Conservation (phyloP, 1,284 basidiomycete genomes). For the Cryptococcus hybrid region DNA sequence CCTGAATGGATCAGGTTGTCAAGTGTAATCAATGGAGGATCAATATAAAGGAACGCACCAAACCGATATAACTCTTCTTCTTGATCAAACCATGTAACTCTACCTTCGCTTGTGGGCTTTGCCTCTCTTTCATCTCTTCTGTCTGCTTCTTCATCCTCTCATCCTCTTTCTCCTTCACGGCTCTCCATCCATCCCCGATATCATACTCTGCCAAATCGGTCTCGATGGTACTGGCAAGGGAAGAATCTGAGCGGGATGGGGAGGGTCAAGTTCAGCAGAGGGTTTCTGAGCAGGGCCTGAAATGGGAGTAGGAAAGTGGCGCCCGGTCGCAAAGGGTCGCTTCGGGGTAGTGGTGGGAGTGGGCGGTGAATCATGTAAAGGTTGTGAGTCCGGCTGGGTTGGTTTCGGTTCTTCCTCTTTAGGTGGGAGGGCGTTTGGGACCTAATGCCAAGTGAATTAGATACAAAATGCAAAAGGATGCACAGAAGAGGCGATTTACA, state of each 20-base stretch:
- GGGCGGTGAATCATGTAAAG: background rate
- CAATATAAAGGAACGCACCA: conserved; percentile 19
- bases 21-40: background rate
- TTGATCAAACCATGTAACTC: conserved; percentile 27
- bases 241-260: background rate
- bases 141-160: background rate
- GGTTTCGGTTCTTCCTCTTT: background rate
- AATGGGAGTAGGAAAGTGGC: background rate
- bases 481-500: conserved; percentile 6
- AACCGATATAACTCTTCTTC: conserved; percentile 36
- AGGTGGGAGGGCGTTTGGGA: conserved; percentile 1
- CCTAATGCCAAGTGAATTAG: background rate
- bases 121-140: conserved; percentile 9
- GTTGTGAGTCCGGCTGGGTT: background rate
- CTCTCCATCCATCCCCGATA: background rate
- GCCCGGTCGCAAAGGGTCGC: background rate
- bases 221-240: no score
- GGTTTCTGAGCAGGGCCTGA: background rate
- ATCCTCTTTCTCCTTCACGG: background rate
- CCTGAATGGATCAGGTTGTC: conserved; percentile 8
- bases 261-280: conserved; percentile 7
- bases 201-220: background rate
- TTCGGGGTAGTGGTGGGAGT: background rate
- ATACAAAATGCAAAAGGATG: background rate
- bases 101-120: conserved; percentile 4